phyloP scores from a whole-genome alignment of 2,329 filamentous ascomycete genomes.

The Pochonia chlamydosporia region DNA sequence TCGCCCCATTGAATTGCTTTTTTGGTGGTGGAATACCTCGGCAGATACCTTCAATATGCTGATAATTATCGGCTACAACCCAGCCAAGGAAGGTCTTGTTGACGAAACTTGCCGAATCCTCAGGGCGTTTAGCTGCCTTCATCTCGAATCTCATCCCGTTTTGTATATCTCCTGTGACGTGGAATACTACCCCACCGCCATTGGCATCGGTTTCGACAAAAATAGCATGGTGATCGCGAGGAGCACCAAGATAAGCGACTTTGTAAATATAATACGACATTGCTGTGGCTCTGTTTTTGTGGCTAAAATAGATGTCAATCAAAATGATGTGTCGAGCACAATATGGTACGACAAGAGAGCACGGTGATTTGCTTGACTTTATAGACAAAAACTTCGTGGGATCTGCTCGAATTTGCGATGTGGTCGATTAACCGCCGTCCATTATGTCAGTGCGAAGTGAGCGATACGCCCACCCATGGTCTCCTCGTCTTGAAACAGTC shows the following conservation, averaged over 20 bases:
- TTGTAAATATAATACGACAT: conserved; percentile 7
- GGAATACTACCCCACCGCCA: conserved; percentile 11
- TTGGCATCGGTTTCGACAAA: conserved; percentile 15
- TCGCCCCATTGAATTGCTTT: not conserved
- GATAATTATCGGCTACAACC: not conserved
- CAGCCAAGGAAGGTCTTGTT: not conserved
- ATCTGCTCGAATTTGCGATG: no score
- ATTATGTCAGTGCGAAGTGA: no score
- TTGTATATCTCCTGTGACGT: conserved; percentile 26
- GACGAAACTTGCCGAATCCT: not conserved
- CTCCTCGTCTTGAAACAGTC: no score
- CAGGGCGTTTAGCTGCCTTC: conserved; percentile 7
- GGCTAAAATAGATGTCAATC: no score
- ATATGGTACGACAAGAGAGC: no score
- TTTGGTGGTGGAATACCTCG: not conserved
- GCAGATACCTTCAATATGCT: not conserved
- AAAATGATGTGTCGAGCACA: no score
- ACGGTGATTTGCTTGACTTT: no score
- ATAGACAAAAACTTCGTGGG: no score
- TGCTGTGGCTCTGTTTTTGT: no score
- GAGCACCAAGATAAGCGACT: conserved; percentile 6
- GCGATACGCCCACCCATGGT: no score
- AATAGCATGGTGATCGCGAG: conserved; percentile 20
- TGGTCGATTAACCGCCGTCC: no score
- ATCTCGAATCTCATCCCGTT: conserved; percentile 21